Evolutionary conservation across 495 filamentous ascomycete species (phyloP), one percentile per base, ranked within the genome.

Genomic region (Alectoria sarmentosa): DNA sequence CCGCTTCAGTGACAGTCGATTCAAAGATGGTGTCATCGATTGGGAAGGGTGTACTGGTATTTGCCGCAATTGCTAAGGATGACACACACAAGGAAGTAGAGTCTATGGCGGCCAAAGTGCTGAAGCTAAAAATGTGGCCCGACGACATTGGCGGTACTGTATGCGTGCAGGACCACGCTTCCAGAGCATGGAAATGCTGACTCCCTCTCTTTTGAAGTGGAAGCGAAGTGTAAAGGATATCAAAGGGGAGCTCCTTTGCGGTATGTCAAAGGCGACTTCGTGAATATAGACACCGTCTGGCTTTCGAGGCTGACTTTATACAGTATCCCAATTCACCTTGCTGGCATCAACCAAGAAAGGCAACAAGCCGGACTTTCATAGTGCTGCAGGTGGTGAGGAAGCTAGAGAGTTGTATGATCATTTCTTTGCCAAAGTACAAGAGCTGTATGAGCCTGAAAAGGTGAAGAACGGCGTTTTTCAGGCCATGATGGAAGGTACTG

Each of bases 311-410:
- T 71, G 44, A 65, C 44, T 32, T 39, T 26, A 60, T 30, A 54
- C 72, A 92, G 95, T 99, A n/a, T 97, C 95, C 13, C 95, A 99
- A 75, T 99, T 99, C 71, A 99, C 95, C 15, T 85, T 99, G 39
- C 86, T 93, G 48, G 95, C 90, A 60, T 88, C 87, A 55, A 90
- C 91, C 41, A 96, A 92, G 74, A 98, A 97, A 75, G 93, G 93
- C 66, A 90, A 83, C 71, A 96, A 96, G 74, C 95, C 95, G 19
- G 89, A 95, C 73, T 99, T 99, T 69, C 95, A 96, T 73, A 88
- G 89, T 28, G 93, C 95, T 19, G 85, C 92, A 66, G 83, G 83
- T 41, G 85, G 86, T 30, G 82, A 89, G 1, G 82, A 90, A 36
- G 94, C 95, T 17, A 90, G 85, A 65, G 80, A 78, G 41, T 79